Conservation (phyloP, 108 stramenopile genomes). For the Nitzschia inconspicua region DNA sequence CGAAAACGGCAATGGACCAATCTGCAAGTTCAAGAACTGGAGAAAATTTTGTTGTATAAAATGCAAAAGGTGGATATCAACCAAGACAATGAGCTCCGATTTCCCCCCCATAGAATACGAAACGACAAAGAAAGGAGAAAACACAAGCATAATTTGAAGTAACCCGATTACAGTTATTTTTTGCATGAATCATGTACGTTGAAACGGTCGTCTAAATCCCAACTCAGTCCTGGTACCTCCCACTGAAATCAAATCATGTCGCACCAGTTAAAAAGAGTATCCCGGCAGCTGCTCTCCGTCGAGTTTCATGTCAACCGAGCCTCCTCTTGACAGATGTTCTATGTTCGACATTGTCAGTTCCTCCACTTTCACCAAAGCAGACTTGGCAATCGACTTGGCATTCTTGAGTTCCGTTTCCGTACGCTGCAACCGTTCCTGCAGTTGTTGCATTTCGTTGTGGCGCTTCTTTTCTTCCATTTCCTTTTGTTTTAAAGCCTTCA, state of each 20-base stretch:
- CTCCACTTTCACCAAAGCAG: slow-evolving; percentile 44
- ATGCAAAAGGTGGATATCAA: slow-evolving; percentile 26
- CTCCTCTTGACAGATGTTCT: slow-evolving; percentile 16
- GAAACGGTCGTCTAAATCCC: too few species aligned
- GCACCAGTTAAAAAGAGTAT: too few species aligned
- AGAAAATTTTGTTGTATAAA: slow-evolving; percentile 27
- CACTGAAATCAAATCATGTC: too few species aligned
- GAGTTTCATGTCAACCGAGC: slow-evolving; percentile 2
- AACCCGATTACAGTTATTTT: too few species aligned
- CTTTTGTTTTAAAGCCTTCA: slow-evolving; percentile 32
- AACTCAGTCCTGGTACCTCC: too few species aligned
- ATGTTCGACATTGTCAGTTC: slow-evolving; percentile 33
- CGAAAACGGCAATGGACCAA: slow-evolving; percentile 20
- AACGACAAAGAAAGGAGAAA: too few species aligned
- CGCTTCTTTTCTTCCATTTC: slow-evolving; percentile 29
- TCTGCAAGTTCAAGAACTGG: slow-evolving; percentile 31
- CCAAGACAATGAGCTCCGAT: too few species aligned
- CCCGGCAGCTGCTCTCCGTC: too few species aligned
- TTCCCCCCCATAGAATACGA: too few species aligned
- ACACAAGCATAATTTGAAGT: too few species aligned
- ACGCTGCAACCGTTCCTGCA: slow-evolving; percentile 18
- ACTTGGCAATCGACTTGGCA: slow-evolving; percentile 50
- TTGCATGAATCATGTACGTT: too few species aligned
- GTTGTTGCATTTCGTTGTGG: slow-evolving; percentile 12
- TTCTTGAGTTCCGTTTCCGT: slow-evolving; percentile 53